Evolutionary conservation across 1,284 basidiomycete species (phyloP), one percentile per base, ranked within the genome.

Genomic region (Neonothopanus nambi): DNA sequence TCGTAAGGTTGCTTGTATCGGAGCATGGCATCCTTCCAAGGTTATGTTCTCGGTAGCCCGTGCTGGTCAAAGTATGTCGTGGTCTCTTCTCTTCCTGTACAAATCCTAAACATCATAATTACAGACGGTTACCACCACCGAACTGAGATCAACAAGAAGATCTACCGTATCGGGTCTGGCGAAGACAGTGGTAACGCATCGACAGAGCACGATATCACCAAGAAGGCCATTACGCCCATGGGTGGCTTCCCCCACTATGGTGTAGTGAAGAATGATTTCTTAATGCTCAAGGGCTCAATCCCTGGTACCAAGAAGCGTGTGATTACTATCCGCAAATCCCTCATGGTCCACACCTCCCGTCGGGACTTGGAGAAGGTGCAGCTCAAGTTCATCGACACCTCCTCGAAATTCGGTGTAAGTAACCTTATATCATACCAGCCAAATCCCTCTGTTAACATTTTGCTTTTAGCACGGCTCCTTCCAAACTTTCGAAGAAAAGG

Each of bases 41-140:
- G 95, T 98, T 84, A 98, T 98, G 95, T 99, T 93, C 89, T 97
- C 95, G 46, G 97, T 99, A 64, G 96, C 95, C 57, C 96, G 97
- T 82, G 95, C 97, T 63, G 97, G 97, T 94, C 96, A 99, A 88
- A 91, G 90, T 93, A 66, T 58, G 88, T 76, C 28, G n/a, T 43
- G 23, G 20, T 41, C 38, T 2, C 36, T 18, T 48, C 37, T 35
- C 17, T 23, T 30, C 18, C 9, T 26, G 13, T 36, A 15, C 40
- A 35, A 3, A 33, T 2, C 13, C 4, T 33, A 9, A 33, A 33
- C 30, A 8, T 33, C 30, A 33, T 33, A 38, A 58, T 30, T 59
- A 18, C 59, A 92, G 89, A 97, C 74, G 96, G 96, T 72, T 99
- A 98, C 84, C 95, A 98, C 75, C 95, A 98, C 80, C 93, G 96